Evolutionary conservation across 225 moss, liverwort and hornwort genomes (phyloP), one percentile per base, ranked within the genome.

Genomic region (Thuidium tamariscinum): DNA sequence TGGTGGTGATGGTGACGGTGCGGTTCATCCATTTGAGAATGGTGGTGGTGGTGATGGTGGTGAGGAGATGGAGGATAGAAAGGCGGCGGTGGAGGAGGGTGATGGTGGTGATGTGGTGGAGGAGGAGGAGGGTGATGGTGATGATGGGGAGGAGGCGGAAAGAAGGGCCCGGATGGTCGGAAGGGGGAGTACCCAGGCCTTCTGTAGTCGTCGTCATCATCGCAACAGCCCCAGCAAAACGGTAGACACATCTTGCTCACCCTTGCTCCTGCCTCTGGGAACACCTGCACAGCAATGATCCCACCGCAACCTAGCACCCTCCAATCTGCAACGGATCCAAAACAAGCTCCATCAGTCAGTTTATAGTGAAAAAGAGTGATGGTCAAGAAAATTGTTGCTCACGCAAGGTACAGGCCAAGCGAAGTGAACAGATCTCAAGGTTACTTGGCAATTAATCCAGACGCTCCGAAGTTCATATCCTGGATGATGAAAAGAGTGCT

Each of bases 221-320:
- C 81, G 68, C 66, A 52, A 62, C 84, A 81, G 49, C 82, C 77
- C 86, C 88, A 90, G 62, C n/a, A 92, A 85, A 83, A 92, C 41
- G 92, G 92, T 67, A 92, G 79, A 87, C 92, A 92, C 92, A 92
- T 92, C 84, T 74, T 90, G 92, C 55, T 86, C 81, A 60, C 69
- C 52, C 55, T 55, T 77, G 55, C 26, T 77, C 60, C n/a, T 59
- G 75, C 48, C 87, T 52, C 22, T 8, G 5, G 29, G 22, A 36
- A 77, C 81, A 72, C 52, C 39, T 55, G 69, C 69, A 82, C 71
- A 23, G 25, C 61, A 67, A n/a, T 61, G 22, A 36, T 16, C 48
- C 80, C 79, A 72, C 83, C 74, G 63, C 77, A 41, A 62, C 74
- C 75, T 56, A 32, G 82, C 66, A 73, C 79, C 52, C 72, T 75